These are phyloP conservation scores for Gossypium trilobum DNA, from an alignment of 441 rosid species.

Conservation along the genomic window DNA sequence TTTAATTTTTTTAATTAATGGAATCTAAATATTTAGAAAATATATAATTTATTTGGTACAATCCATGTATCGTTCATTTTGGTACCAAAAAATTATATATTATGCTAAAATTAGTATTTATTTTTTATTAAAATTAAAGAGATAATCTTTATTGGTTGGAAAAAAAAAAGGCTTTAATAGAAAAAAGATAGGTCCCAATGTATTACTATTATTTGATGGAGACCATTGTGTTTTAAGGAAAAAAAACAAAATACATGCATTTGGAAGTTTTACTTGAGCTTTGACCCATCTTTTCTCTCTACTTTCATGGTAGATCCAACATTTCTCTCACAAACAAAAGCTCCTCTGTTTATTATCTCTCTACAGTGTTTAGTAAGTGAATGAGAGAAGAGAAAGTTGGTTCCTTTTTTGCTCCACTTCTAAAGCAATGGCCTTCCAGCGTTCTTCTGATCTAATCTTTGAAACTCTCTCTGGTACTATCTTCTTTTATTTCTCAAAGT, in stretches of 20 bases:
- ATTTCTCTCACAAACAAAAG: not conserved
- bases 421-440: slow-evolving; percentile 19
- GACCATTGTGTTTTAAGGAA: not conserved
- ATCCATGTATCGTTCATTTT: no score
- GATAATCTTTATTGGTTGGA: no score
- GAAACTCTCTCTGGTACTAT: slow-evolving; percentile 18
- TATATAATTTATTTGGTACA: no score
- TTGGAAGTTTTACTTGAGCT: slow-evolving; percentile 27
- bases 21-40: no score
- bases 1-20: no score
- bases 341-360: slow-evolving; percentile 17
- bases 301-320: not conserved
- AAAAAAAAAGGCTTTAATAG: no score
- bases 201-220: not conserved
- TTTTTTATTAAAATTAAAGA: no score
- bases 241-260: slow-evolving; percentile 12
- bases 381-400: slow-evolving; percentile 16
- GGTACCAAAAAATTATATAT: no score
- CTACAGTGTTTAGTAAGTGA: slow-evolving; percentile 18
- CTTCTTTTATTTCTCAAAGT: slow-evolving; percentile 10
- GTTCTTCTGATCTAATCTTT: slow-evolving; percentile 18
- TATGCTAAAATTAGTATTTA: no score
- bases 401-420: slow-evolving; percentile 24
- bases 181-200: no score
- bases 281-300: slow-evolving; percentile 38